Conservation (phyloP, 441 rosid genomes). For the Populus hybrid region DNA sequence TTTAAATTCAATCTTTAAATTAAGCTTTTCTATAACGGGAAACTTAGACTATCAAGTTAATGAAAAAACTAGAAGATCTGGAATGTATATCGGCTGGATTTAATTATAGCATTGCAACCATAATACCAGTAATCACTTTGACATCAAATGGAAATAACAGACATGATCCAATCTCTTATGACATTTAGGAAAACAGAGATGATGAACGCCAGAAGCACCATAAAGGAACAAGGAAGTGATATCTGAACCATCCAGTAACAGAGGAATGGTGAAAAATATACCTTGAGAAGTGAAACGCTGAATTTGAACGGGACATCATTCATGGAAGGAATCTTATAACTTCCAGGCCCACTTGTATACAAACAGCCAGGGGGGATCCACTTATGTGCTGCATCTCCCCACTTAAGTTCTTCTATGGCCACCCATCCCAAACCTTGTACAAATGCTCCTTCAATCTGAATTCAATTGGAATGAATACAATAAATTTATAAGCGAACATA, state of each 20-base stretch:
- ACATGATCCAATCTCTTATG: not conserved
- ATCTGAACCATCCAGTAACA: not conserved
- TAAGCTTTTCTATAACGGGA: not conserved
- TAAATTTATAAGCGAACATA: not conserved
- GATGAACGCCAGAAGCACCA: not conserved
- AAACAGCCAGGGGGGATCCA: constrained; percentile 81
- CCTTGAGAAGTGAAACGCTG: constrained; percentile 85
- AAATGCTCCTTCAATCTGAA: constrained; percentile 95
- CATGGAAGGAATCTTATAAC: constrained; percentile 89
- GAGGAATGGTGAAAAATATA: constrained; percentile 19
- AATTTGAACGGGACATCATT: constrained; percentile 85
- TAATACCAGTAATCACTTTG: not conserved
- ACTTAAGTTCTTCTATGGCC: constrained; percentile 93
- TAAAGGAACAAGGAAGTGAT: not conserved
- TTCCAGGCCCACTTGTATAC: constrained; percentile 88
- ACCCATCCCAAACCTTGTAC: constrained; percentile 93
- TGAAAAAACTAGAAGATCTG: not conserved
- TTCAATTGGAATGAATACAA: not conserved
- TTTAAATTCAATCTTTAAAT: not conserved
- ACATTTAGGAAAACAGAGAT: not conserved
- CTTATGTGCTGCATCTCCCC: constrained; percentile 91
- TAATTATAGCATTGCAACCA: not conserved
- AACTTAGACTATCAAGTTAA: not conserved
- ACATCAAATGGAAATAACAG: not conserved
- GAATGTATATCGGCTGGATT: not conserved